Evolutionary conservation across 345 rosid genomes (phyloP), one percentile per base, ranked within the genome.

Genomic region (Jatropha curcas): DNA sequence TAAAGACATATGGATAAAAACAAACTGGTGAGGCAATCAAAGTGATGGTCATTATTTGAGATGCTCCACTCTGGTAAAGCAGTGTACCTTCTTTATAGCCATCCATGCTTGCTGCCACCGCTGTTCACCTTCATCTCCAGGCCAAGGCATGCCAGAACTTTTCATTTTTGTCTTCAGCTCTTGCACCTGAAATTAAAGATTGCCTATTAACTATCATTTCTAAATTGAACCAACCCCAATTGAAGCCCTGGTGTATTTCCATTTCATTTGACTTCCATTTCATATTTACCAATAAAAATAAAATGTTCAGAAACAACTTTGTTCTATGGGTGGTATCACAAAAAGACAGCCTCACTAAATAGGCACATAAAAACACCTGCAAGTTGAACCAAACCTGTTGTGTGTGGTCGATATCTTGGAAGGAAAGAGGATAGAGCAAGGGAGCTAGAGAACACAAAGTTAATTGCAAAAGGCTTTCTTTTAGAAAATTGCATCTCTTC

Each of bases 31-130:
- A 24, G 13, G 31, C 28, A 7, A 66, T 13, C n/a, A n/a, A 45
- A 51, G 62, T 48, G 55, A 33, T 34, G 45, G 28, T 50, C 24
- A 63, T 53, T 14, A 35, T 4, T 41, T 41, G 45, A 22, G 31
- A 16, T 6, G 20, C 57, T 62, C 30, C 43, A 22, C 41, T 28
- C 27, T n/a, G 9, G 45, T 39, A 35, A 64, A 24, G 56, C 70
- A 68, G 58, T 68, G 46, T 70, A 94, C 98, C 97, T 91, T 95
- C 90, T 92, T 95, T 76, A 92, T 88, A 77, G 99, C 91, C 70
- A 80, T 80, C 99, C 99, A 95, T 74, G 98, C 99, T 84, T 91
- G 98, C 81, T 86, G 90, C 98, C 99, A 95, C 80, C 96, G 79
- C 66, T 78, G 75, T 68, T 89, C 89, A 66, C 99, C 96, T 83